A percentile compares a stretch with the other conserved stretches of the same genome.
phyloP scores from a whole-genome alignment of 2,329 filamentous ascomycete genomes.

The Cladosporium sp. region DNA sequence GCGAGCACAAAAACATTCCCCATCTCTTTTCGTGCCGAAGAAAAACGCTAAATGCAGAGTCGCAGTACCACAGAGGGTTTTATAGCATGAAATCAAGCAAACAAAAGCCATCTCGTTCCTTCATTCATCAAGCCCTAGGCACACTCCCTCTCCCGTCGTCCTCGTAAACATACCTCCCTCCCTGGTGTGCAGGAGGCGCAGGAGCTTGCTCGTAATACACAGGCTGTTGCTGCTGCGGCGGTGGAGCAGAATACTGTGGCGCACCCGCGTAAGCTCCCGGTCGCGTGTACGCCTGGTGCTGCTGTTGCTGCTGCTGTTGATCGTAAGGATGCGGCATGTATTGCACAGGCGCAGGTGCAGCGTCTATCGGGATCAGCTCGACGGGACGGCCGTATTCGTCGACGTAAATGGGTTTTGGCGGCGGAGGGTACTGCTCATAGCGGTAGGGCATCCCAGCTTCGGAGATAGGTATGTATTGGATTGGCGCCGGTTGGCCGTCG shows the following conservation, averaged over 20 bases:
- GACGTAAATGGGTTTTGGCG: conserved; percentile 27
- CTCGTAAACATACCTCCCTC: neutral
- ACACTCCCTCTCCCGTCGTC: conserved; percentile 7
- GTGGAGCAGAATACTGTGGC: neutral
- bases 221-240: neutral
- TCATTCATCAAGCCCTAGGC: neutral
- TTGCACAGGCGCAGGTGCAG: conserved; percentile 25
- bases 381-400: conserved; percentile 30
- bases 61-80: too few species aligned
- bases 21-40: too few species aligned
- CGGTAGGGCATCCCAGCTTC: conserved; percentile 17
- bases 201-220: neutral
- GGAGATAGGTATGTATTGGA: conserved; percentile 23
- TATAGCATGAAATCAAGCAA: too few species aligned
- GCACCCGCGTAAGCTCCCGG: neutral
- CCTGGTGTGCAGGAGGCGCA: neutral
- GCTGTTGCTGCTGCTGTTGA: conserved; percentile 20
- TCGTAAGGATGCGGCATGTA: conserved; percentile 25
- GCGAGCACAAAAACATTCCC: too few species aligned
- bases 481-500: conserved; percentile 13
- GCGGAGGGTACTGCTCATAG: conserved; percentile 19
- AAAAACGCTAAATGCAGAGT: too few species aligned
- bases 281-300: neutral
- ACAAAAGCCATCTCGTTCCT: too few species aligned
- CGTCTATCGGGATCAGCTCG: conserved; percentile 26